Base-by-base conservation (phyloP, 768 basidiomycete species). In the Tricholoma hemisulphureum region DNA sequence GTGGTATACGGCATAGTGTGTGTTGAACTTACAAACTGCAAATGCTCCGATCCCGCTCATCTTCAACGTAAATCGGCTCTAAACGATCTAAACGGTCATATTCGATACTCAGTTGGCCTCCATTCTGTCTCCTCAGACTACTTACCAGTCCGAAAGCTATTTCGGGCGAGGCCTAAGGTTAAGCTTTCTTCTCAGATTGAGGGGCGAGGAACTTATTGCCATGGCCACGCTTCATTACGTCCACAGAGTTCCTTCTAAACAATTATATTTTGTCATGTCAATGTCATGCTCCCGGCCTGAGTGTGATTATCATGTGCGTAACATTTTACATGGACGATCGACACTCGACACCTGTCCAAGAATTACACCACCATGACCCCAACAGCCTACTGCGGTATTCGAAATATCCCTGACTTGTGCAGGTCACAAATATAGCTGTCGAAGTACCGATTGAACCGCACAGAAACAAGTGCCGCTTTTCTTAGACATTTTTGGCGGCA, bases 381-480 rank as follows among this genome's bases (percentile, higher is more conserved):
- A 13, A 43, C 11, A 6, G 4, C 24, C 9, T 13, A 5, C n/a
- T 11, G n/a, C n/a, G n/a, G n/a, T n/a, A 24, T 45, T 45, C 21
- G 3, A 20, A 45, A 45, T 21, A 10, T 13, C 13, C n/a, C 14
- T 34, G 32, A 34, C 41, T 23, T 23, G 21, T 23, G 3, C 37
- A 5, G 16, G 37, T 45, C 9, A 45, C 43, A 45, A 45, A 45
- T 24, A 24, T 45, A 24, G 23, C 23, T 7, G 20, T 20, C 18
- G 37, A 39, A 45, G 21, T 24, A 6, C 43, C 43, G 43, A 24
- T 24, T 11, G 21, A 23, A 13, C 23, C 43, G 43, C 43, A 14
- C 43, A 4, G 51, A 60, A 53, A 56, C 55, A 32, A 35, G 16
- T 28, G 5, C 39, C 46, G 20, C 48, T 20, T 50, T 43, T 14